Evolutionary conservation across 176 grass and related monocot genomes (phyloP).

Genomic region (Carex scoparia): DNA sequence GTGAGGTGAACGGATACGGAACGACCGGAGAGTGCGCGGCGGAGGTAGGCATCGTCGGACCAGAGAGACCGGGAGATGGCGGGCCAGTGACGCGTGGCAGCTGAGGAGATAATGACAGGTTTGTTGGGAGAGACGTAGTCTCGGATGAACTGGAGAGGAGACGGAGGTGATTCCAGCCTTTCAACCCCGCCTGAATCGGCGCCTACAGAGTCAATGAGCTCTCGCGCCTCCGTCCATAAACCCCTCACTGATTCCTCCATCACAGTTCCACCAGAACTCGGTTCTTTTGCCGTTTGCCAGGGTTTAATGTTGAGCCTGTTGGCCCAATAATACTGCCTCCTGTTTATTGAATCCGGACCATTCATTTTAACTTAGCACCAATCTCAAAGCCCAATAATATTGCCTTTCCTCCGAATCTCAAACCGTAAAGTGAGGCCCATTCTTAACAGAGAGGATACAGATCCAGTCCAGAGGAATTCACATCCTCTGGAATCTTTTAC

Average conservation of each 20-base stretch:
- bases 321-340: too few relatives aligned
- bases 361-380: too few relatives aligned
- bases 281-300: neutral
- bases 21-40: constrained; percentile 39
- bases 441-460: too few relatives aligned
- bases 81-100: constrained; percentile 73
- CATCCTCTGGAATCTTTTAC: too few relatives aligned
- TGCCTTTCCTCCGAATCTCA: too few relatives aligned
- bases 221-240: constrained; percentile 79
- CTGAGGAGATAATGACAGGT: constrained; percentile 65
- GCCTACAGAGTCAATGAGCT: constrained; percentile 43
- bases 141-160: constrained; percentile 64
- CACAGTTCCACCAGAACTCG: neutral
- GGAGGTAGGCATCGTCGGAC: constrained; percentile 62
- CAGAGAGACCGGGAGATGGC: constrained; percentile 51
- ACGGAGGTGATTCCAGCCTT: constrained; percentile 45
- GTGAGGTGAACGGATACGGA: constrained; percentile 84
- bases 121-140: constrained; percentile 68
- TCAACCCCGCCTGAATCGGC: constrained; percentile 22
- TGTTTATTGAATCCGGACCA: too few relatives aligned
- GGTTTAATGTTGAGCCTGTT: neutral
- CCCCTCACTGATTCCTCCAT: constrained; percentile 53
- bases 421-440: too few relatives aligned
- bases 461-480: too few relatives aligned
- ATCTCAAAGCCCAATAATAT: too few relatives aligned